Percentiles rank a stretch among this genome's conserved stretches.
These are phyloP conservation scores for Thymus quinquecostatus DNA, from an alignment of 257 asterid genomes.

Conservation along the genomic window DNA sequence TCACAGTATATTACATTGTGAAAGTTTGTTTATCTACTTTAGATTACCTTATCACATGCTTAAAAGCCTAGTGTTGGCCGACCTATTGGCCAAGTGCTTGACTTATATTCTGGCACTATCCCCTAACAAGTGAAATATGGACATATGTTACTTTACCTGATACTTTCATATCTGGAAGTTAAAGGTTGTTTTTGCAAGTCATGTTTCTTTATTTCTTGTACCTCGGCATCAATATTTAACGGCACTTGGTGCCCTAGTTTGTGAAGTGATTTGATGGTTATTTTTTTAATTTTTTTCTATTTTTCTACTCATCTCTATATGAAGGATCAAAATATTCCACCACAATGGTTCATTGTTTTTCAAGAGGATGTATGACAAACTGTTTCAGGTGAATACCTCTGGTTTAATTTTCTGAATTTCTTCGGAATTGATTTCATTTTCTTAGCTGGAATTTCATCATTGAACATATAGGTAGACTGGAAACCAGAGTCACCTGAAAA, in stretches of 20 bases:
- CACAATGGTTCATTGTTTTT: conserved; percentile 81
- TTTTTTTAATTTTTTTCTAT: no score
- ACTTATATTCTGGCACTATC: not conserved
- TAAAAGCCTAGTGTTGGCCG: not conserved
- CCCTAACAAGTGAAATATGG: not conserved
- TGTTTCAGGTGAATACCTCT: conserved; percentile 74
- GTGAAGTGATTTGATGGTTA: conserved; percentile 9
- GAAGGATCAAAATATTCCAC: conserved; percentile 88
- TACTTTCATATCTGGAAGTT: conserved; percentile 1
- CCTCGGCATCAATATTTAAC: not conserved
- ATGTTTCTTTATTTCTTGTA: not conserved
- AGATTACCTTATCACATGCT: not conserved
- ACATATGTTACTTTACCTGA: not conserved
- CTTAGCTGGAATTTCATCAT: conserved; percentile 27
- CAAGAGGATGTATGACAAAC: conserved; percentile 86
- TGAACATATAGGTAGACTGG: conserved; percentile 79
- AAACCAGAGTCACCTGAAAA: conserved; percentile 83
- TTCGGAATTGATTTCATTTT: conserved; percentile 28
- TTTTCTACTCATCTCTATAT: not conserved
- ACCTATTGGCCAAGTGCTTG: not conserved
- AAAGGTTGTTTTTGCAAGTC: not conserved
- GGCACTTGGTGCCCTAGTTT: conserved; percentile 7
- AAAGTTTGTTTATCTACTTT: not conserved
- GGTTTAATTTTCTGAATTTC: conserved; percentile 24
- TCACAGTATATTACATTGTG: not conserved